Evolutionary conservation across 345 rosid genomes (phyloP).

Genomic region (Xanthoceras sorbifolium): DNA sequence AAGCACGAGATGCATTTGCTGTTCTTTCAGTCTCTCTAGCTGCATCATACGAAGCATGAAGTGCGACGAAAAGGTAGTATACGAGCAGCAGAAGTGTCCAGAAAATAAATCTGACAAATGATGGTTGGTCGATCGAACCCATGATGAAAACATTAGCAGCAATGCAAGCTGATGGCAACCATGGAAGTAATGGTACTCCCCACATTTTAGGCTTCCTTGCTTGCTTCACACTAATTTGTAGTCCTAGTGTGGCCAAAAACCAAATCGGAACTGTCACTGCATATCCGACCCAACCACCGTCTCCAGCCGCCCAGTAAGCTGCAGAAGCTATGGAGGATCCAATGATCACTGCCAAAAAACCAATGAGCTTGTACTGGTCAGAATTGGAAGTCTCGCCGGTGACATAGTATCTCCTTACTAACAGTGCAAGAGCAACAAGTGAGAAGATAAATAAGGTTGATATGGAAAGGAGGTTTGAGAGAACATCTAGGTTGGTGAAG

Average conservation of each 20-base stretch:
- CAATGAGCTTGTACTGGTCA: slow-evolving; percentile 39
- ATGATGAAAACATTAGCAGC: slow-evolving; percentile 53
- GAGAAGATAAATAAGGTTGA: slow-evolving; percentile 60
- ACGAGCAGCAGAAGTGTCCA: slow-evolving; percentile 43
- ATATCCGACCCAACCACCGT: slow-evolving; percentile 50
- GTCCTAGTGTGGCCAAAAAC: slow-evolving; percentile 53
- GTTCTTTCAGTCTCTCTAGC: slow-evolving; percentile 30
- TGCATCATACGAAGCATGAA: slow-evolving; percentile 52
- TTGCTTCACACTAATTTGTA: slow-evolving; percentile 37
- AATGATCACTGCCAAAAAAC: slow-evolving; percentile 36
- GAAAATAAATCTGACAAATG: slow-evolving; percentile 48
- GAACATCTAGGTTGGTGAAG: slow-evolving; percentile 53
- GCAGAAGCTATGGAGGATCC: slow-evolving; percentile 48
- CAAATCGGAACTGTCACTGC: slow-evolving; percentile 45
- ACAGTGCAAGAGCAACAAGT: slow-evolving; percentile 52
- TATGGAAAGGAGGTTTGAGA: slow-evolving; percentile 60
- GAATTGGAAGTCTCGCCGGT: slow-evolving; percentile 40
- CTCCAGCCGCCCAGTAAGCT: slow-evolving; percentile 39
- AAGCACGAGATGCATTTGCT: slow-evolving; percentile 4
- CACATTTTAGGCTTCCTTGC: slow-evolving; percentile 58
- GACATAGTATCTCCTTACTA: slow-evolving; percentile 61
- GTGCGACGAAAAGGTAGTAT: slow-evolving; percentile 41
- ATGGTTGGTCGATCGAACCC: slow-evolving; percentile 52
- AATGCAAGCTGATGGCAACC: slow-evolving; percentile 61
- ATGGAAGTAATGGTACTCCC: slow-evolving; percentile 74